These are phyloP conservation scores for Stachybotrys chartarum DNA, from an alignment of 2,329 filamentous ascomycete species.

Conservation along the genomic window DNA sequence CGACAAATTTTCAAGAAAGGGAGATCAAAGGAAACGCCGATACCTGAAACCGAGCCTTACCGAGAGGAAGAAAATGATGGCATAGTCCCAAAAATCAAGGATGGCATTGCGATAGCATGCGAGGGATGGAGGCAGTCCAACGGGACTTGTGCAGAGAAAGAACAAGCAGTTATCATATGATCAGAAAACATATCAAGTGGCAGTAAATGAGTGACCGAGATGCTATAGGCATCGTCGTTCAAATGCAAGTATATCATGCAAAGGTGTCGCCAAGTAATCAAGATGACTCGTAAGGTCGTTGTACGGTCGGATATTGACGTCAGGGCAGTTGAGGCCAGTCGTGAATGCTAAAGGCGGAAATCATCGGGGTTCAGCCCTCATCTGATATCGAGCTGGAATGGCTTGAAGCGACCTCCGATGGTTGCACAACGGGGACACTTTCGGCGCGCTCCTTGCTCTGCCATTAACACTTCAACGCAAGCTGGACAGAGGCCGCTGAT, in stretches of 20 bases:
- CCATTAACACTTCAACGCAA: conserved; percentile 76
- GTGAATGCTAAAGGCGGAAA: neutral
- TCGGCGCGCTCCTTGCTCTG: conserved; percentile 66
- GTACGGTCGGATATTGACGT: neutral
- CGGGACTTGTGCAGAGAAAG: too few species aligned
- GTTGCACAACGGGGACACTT: conserved; percentile 76
- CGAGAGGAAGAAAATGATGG: neutral
- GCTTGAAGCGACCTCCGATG: conserved; percentile 74
- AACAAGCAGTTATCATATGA: too few species aligned
- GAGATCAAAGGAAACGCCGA: neutral
- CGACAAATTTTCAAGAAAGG: neutral
- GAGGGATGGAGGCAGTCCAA: too few species aligned
- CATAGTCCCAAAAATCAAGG: neutral
- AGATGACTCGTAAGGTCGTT: neutral
- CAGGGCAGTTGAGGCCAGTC: neutral
- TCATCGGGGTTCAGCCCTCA: conserved; percentile 29
- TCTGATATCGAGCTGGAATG: conserved; percentile 76
- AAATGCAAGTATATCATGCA: neutral
- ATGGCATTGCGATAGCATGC: too few species aligned
- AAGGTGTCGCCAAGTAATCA: neutral
- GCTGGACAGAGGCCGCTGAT: conserved; percentile 87
- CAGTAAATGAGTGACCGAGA: neutral
- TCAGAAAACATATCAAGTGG: too few species aligned
- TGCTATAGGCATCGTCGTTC: neutral
- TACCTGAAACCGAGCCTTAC: too few species aligned